These are phyloP conservation scores for Candida alai DNA, from an alignment of 805 yeast species.

Conservation along the genomic window DNA sequence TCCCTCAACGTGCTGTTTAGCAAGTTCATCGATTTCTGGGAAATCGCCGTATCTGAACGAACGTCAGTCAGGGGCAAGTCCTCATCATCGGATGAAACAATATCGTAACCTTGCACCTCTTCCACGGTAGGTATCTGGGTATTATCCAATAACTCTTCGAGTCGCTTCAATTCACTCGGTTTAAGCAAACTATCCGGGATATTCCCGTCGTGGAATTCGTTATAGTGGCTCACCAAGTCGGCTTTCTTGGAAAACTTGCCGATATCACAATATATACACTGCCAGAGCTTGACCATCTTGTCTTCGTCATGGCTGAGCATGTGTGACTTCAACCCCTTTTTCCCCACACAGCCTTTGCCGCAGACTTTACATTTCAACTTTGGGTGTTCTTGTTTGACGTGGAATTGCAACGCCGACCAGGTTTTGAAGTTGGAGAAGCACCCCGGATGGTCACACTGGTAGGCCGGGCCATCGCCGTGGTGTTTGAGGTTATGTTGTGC, in stretches of 20 bases:
- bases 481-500: conserved; percentile 61
- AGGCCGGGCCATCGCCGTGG: conserved; percentile 55
- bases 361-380: conserved; percentile 62
- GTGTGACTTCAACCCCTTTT: conserved; percentile 65
- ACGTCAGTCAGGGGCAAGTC: conserved; percentile 7
- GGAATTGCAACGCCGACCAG: conserved; percentile 71
- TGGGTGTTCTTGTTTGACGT: conserved; percentile 70
- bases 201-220: conserved; percentile 41
- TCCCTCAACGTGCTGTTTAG: conserved; percentile 13
- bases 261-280: conserved; percentile 52
- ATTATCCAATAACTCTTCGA: conserved; percentile 18
- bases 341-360: conserved; percentile 70
- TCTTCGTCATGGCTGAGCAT: conserved; percentile 60
- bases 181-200: conserved; percentile 30
- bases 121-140: conserved; percentile 2
- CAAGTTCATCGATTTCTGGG: conserved; percentile 16
- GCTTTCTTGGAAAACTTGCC: conserved; percentile 52
- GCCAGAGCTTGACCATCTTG: conserved; percentile 57
- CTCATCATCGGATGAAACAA: conserved; percentile 9
- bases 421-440: conserved; percentile 61
- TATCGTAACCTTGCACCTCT: conserved; percentile 3
- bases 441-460: conserved; percentile 59
- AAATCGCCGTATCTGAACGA: conserved; percentile 12
- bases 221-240: conserved; percentile 56
- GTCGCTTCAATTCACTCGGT: conserved; percentile 17